These are phyloP conservation scores for Novymonas esmeraldas DNA, from an alignment of 208 protist genomes.

Conservation along the genomic window DNA sequence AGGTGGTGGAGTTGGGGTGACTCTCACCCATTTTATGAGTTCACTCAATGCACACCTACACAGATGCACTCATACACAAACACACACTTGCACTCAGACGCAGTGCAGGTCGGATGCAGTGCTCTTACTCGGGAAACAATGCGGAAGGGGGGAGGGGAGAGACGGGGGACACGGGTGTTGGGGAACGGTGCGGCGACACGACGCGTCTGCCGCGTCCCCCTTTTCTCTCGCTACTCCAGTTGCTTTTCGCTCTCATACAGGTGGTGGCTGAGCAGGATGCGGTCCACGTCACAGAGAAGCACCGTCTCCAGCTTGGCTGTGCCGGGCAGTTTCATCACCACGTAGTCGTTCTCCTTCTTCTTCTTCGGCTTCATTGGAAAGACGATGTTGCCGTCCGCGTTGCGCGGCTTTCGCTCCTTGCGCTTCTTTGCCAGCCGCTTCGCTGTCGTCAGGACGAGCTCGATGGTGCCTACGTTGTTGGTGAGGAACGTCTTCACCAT, in stretches of 20 bases:
- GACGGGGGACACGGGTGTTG: no score
- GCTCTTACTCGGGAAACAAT: no score
- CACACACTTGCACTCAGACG: no score
- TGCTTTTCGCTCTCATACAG: slow-evolving; percentile 58
- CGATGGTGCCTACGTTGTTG: slow-evolving; percentile 54
- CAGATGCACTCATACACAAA: background rate
- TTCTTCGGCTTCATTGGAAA: slow-evolving; percentile 54
- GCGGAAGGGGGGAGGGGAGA: no score
- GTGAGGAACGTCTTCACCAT: slow-evolving; percentile 49
- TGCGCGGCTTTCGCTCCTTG: slow-evolving; percentile 56
- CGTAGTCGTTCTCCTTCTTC: slow-evolving; percentile 48
- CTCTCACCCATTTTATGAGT: no score
- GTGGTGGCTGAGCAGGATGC: slow-evolving; percentile 70
- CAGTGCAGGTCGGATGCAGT: no score
- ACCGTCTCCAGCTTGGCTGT: slow-evolving; percentile 33
- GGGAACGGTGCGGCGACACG: no score
- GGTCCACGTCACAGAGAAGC: slow-evolving; percentile 58
- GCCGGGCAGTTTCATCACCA: slow-evolving; percentile 72
- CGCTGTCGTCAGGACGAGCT: slow-evolving; percentile 60
- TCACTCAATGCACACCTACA: no score
- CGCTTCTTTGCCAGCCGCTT: slow-evolving; percentile 69
- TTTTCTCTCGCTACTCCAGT: slow-evolving; percentile 14
- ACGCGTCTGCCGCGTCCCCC: no score
- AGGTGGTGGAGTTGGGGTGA: no score
- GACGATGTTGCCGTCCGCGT: slow-evolving; percentile 56